Base-by-base conservation (phyloP, 2,329 filamentous ascomycete species). In the Akanthomyces dipterigenus region DNA sequence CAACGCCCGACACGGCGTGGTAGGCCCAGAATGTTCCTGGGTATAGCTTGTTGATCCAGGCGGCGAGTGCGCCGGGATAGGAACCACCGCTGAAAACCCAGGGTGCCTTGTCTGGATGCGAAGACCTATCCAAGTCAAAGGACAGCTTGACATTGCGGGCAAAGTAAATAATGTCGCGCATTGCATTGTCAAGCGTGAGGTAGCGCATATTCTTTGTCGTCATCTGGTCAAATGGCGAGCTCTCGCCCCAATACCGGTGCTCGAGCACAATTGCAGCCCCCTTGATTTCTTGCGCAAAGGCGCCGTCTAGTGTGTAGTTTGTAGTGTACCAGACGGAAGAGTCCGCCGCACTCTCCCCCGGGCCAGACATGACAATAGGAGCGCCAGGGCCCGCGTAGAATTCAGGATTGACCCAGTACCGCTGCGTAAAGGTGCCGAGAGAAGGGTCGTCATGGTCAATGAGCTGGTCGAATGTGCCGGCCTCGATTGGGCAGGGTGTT, bases 231-330 rank as follows among this genome's bases (percentile, higher is more conserved):
- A 82, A 82, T 0, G 90, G 90, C 59, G 87, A 86, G 69, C 88
- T 91, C 14, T 80, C 79, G 61, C 91, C 91, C 70, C 92, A 96
- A 78, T 93, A 96, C 53, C 91, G 84, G 70, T 95, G 90, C 75
- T 95, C 91, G 2, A 95, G 79, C 54, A 93, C 82, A 12, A 96
- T 87, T 7, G 85, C 88, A n/a, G 93, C 76, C 1, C 90, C 91
- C 63, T 85, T 77, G 0, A 87, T 88, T 1, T 86, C 85, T 65
- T 87, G 76, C 3, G 86, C 83, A 20, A 93, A 79, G 64, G 88
- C 79, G 46, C 82, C 82, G 51, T 85, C 80, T 1, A 90, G 78
- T 48, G 93, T 86, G 38, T 88, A 87, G 70, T 91, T 91, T 66
- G 90, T 85, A 22, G 92, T 73, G 69, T 82, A 91, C 0, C 82